Base-by-base conservation (phyloP, 345 rosid species). In the Brassica incana region DNA sequence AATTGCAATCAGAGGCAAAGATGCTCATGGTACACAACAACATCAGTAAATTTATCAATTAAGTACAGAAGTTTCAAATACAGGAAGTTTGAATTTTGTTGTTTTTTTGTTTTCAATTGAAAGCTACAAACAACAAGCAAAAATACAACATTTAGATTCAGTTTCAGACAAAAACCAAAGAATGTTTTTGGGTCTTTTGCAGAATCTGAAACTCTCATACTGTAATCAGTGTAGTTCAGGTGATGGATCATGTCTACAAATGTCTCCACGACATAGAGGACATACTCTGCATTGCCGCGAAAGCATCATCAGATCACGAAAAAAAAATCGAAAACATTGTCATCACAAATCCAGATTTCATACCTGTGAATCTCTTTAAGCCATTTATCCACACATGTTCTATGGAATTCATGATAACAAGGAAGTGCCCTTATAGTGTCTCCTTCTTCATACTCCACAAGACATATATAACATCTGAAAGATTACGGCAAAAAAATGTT, bases 361-460 rank as follows among this genome's bases (percentile, higher is more conserved):
- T 89, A 95, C 99, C 99, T 95, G 87, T 95, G 99, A 76, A 95
- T 88, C 90, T 95, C 98, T 79, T 89, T 95, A 48, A 95, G 95
- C 99, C 99, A 95, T 84, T 89, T 95, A 84, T 95, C 99, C 72
- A 95, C 81, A 76, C 98, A 95, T 16, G 88, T 78, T 74, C 80
- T 88, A 61, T 95, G 99, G 73, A 93, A 95, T 58, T 91, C 97
- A 76, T 95, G 97, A 84, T 88, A 86, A 83, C 98, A 95, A 4
- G 99, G 98, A 82, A 95, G 78, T 77, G 91, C 72, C 60, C 99
- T 86, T 86, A 93, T 81, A 80, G 82, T 83, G 84, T 95, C 97
- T 68, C 93, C 98, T 77, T 95, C 97, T 82, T 93, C 98, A 15
- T 93, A 95, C 84, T 95, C 99, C 80, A 91, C 90, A 65, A 95